Evolutionary conservation across 192 early-diverging fungal genomes (phyloP).

Genomic region (Martensiomyces pterosporus): DNA sequence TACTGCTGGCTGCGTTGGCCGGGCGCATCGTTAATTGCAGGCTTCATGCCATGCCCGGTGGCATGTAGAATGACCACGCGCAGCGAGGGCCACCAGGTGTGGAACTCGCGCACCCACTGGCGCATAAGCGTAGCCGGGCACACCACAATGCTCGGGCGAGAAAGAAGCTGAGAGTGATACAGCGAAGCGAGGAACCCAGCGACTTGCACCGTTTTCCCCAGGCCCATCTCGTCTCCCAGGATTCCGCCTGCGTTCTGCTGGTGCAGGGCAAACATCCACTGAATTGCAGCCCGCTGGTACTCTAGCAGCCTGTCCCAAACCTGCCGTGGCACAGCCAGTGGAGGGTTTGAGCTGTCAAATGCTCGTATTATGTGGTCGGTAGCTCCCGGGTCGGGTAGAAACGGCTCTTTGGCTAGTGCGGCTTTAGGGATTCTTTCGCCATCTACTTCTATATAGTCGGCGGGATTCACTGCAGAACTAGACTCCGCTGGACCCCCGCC

Average conservation of each 20-base stretch:
- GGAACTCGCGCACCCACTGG: conserved; percentile 82
- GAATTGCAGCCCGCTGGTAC: conserved; percentile 81
- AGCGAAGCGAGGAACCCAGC: conserved; percentile 80
- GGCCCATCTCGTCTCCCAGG: conserved; percentile 92
- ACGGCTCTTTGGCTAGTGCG: conserved; percentile 33
- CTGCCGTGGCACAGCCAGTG: conserved; percentile 71
- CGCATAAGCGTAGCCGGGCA: conserved; percentile 78
- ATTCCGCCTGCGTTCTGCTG: conserved; percentile 85
- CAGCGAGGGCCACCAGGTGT: conserved; percentile 78
- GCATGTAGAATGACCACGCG: conserved; percentile 89
- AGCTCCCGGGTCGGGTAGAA: conserved; percentile 30
- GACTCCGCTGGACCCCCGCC: background rate
- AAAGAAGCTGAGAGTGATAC: conserved; percentile 63
- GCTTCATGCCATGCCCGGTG: conserved; percentile 70
- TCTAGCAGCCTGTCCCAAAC: conserved; percentile 77
- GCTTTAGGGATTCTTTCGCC: conserved; percentile 6
- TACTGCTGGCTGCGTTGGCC: too few species aligned
- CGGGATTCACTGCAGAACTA: background rate
- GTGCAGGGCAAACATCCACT: conserved; percentile 89
- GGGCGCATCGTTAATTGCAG: background rate
- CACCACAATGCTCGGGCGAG: conserved; percentile 55
- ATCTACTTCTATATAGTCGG: conserved; percentile 3
- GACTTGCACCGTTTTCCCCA: conserved; percentile 93
- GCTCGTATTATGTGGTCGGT: conserved; percentile 24
- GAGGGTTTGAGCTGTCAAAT: conserved; percentile 14